Evolutionary conservation across 1,284 basidiomycete species (phyloP).

Genomic region (Neotropicomus parvogracilis): DNA sequence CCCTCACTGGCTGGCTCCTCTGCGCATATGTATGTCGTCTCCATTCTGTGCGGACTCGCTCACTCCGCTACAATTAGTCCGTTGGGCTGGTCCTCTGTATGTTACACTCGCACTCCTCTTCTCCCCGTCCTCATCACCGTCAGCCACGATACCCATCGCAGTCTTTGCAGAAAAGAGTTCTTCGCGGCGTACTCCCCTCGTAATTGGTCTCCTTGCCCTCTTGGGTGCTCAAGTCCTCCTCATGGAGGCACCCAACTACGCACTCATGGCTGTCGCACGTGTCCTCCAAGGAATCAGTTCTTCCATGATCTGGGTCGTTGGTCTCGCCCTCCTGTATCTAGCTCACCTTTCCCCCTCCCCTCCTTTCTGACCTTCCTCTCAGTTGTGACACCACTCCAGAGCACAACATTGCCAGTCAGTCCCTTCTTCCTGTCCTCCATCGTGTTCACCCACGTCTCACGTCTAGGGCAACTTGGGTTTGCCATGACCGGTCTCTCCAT

Average conservation of each 20-base stretch:
- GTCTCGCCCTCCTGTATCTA: conserved; percentile 63
- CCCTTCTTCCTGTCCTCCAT: background rate
- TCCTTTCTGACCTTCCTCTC: conserved; percentile 8
- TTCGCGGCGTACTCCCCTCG: conserved; percentile 54
- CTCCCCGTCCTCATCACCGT: conserved; percentile 1
- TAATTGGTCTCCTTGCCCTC: conserved; percentile 55
- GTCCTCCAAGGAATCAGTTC: conserved; percentile 70
- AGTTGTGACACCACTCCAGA: conserved; percentile 71
- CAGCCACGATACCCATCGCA: conserved; percentile 70
- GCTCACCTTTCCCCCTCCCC: conserved; percentile 2
- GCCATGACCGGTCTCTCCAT: conserved; percentile 68
- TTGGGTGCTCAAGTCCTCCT: conserved; percentile 64
- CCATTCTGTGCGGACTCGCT: background rate
- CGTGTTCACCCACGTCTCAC: conserved; percentile 7
- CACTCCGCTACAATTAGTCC: conserved; percentile 34
- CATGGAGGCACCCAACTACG: conserved; percentile 71
- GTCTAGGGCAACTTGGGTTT: conserved; percentile 64
- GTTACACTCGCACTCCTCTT: conserved; percentile 18
- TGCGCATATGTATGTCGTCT: conserved; percentile 51
- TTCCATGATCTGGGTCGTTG: conserved; percentile 74
- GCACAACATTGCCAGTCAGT: conserved; percentile 56
- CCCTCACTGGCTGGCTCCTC: conserved; percentile 64
- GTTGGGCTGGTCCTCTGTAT: conserved; percentile 49
- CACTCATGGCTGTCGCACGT: conserved; percentile 70
- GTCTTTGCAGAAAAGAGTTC: conserved; percentile 61